Evolutionary conservation across 768 basidiomycete species (phyloP), one percentile per base, ranked within the genome.

Genomic region (Mycena galopus): DNA sequence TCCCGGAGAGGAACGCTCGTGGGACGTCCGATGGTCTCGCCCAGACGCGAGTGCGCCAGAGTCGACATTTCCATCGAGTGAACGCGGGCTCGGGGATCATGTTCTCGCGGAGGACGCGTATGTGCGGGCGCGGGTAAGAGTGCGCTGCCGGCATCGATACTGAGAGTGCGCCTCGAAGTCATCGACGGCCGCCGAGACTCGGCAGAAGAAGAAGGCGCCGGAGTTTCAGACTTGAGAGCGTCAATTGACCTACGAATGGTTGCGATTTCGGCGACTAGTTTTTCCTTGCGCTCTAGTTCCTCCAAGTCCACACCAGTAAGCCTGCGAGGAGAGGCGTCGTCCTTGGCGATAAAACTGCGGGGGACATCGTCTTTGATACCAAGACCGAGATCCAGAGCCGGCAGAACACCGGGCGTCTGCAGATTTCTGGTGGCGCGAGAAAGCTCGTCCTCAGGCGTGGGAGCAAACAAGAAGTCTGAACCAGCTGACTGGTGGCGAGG

Each of bases 241-340:
- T 95, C 93, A 78, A 96, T 94, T 12, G 94, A 94, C 76, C 89
- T 86, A 60, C 94, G 89, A 71, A 96, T 93, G 16, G 88, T 92
- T 77, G 93, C 90, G 51, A 96, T 96, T 80, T 96, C 94, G 27
- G 88, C 85, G 55, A 94, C 83, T 7, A 96, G 86, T 56, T 90
- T 89, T 78, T 94, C 89, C 79, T 93, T 94, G 77, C 88, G 88
- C 79, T 87, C 89, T 37, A 92, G 78, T 47, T 91, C 91, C 60
- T 90, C 89, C 65, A 89, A 74, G 68, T 90, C 88, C 33, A 80
- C 80, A 2, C 84, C 80, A 35, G 86, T 82, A 21, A 77, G 77
- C 71, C 83, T 85, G 73, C 81, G 81, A 74, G 73, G 80, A 73
- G 76, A 71, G 16, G 50, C 14, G 9, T 81, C 83, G 25, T 86